Evolutionary conservation across 2,329 filamentous ascomycete species (phyloP).

Genomic region (Cephalotrichum gorgonifer): DNA sequence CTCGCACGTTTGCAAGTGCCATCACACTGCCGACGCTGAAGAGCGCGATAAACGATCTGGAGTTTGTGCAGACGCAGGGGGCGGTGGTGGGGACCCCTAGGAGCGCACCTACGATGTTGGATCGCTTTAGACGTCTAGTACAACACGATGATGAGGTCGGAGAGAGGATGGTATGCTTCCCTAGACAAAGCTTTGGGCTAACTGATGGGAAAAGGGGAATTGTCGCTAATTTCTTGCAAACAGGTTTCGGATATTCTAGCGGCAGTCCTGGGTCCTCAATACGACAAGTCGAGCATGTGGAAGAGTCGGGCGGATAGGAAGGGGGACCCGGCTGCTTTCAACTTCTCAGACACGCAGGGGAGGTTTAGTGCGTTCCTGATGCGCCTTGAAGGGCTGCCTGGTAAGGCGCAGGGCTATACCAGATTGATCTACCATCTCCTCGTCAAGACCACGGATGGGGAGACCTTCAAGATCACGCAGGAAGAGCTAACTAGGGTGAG

Average conservation of each 20-base stretch:
- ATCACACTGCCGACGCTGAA: constrained; percentile 2
- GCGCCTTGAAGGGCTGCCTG: constrained; percentile 5
- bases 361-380: constrained; percentile 6
- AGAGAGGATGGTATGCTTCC: constrained; percentile 4
- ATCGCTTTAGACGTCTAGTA: not conserved
- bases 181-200: too few relatives aligned
- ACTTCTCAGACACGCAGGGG: constrained; percentile 6
- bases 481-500: constrained; percentile 6
- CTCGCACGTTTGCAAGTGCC: not conserved
- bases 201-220: too few relatives aligned
- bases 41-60: constrained; percentile 1
- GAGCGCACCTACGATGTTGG: not conserved
- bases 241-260: constrained; percentile 6
- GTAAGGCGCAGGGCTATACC: constrained; percentile 6
- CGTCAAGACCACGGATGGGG: constrained; percentile 3
- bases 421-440: constrained; percentile 6
- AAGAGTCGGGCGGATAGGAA: not conserved
- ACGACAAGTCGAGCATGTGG: constrained; percentile 5
- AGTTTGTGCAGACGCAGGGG: constrained; percentile 3
- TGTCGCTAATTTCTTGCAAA: not conserved
- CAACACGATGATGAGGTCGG: constrained; percentile 4
- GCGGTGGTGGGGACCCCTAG: not conserved
- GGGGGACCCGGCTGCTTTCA: not conserved
- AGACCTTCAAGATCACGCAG: constrained; percentile 2
- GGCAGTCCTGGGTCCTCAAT: constrained; percentile 4